Conservation (phyloP, 371 early-diverging fungal genomes). For the Rhizomucor miehei region DNA sequence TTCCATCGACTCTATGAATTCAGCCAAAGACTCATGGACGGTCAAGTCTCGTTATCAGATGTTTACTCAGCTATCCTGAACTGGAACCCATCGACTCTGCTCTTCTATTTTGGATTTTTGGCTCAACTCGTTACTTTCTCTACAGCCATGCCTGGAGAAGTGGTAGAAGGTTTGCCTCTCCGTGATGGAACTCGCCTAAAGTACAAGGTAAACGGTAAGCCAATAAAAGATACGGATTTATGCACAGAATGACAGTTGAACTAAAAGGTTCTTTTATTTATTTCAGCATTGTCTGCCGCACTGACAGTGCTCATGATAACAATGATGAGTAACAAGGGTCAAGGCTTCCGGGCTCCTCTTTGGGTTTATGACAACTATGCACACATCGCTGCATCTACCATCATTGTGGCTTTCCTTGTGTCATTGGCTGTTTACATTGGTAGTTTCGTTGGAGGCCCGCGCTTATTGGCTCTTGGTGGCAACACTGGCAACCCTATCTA, state of each 20-base stretch:
- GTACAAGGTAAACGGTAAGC: slow-evolving; percentile 76
- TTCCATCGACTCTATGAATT: slow-evolving; percentile 21
- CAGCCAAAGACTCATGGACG: slow-evolving; percentile 13
- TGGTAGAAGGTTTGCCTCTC: slow-evolving; percentile 66
- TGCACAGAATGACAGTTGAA: too few species aligned
- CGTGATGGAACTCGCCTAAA: slow-evolving; percentile 64
- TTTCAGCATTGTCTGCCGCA: slow-evolving; percentile 35
- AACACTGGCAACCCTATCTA: slow-evolving; percentile 87
- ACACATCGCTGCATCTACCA: slow-evolving; percentile 65
- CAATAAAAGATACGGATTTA: not conserved
- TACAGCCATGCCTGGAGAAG: slow-evolving; percentile 68
- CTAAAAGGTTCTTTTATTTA: not conserved
- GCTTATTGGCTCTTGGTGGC: slow-evolving; percentile 81
- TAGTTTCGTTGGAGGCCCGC: slow-evolving; percentile 65
- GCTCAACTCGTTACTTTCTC: slow-evolving; percentile 63
- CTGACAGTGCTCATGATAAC: slow-evolving; percentile 61
- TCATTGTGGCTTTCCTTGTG: slow-evolving; percentile 61
- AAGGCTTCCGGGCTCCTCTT: slow-evolving; percentile 43
- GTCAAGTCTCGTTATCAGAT: slow-evolving; percentile 25
- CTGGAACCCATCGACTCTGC: slow-evolving; percentile 46
- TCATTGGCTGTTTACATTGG: slow-evolving; percentile 68
- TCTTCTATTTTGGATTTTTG: slow-evolving; percentile 65
- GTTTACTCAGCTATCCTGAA: slow-evolving; percentile 19
- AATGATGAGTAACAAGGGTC: slow-evolving; percentile 31
- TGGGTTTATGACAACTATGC: slow-evolving; percentile 76